Conservation (phyloP, 2,329 filamentous ascomycete genomes). For the Blastomyces emzantsi region DNA sequence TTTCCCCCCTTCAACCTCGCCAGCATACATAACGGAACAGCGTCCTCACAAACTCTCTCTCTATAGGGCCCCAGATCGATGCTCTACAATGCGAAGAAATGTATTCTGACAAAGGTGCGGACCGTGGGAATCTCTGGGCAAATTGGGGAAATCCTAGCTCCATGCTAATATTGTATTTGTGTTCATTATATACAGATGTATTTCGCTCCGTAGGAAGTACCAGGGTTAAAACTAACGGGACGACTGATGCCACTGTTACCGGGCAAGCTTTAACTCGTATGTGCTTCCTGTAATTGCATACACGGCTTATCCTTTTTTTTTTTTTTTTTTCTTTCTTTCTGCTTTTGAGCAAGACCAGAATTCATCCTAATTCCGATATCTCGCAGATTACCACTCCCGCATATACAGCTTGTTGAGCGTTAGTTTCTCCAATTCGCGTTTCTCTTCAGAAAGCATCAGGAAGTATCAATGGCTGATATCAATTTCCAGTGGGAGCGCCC, state of each 20-base stretch:
- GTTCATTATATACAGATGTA: neutral
- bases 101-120: constrained; percentile 10
- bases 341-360: no score
- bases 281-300: constrained; percentile 16
- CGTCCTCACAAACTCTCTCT: constrained; percentile 2
- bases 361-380: neutral
- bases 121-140: neutral
- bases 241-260: constrained; percentile 47
- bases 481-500: constrained; percentile 52
- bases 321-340: no score
- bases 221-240: constrained; percentile 25
- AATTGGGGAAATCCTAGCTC: neutral
- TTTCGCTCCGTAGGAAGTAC: constrained; percentile 1
- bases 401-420: constrained; percentile 57
- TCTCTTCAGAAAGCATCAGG: neutral
- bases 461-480: constrained; percentile 5
- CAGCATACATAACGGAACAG: neutral
- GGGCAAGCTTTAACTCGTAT: constrained; percentile 55
- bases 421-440: constrained; percentile 22
- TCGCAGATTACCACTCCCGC: constrained; percentile 54
- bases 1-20: neutral
- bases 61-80: neutral
- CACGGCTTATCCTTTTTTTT: neutral
- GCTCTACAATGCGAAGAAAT: neutral
- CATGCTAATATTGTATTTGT: neutral